Base-by-base conservation (phyloP, 345 rosid species). In the Gossypium thurberi region DNA sequence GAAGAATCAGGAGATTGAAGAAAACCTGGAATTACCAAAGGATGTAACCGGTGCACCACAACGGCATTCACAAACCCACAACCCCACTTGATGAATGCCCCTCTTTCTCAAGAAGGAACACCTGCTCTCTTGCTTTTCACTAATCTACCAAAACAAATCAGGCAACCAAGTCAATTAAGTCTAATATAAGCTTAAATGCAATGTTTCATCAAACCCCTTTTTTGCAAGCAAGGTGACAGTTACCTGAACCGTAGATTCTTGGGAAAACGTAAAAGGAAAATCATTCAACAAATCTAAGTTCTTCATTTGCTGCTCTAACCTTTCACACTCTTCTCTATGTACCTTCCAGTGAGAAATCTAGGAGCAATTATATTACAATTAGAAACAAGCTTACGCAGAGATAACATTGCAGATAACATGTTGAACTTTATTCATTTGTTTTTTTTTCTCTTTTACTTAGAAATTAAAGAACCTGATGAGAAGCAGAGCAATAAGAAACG, bases 281-380 rank as follows among this genome's bases (percentile, higher is more conserved):
- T 90, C 89, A 74, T 87, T 88, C 75, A 92, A 70, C 25, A 26
- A 37, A 80, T 88, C 91, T 3, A 77, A 79, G 48, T 75, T 83
- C 76, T 82, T 82, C 98, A 94, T 94, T 76, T 94, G 97, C 70
- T 86, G 84, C 82, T 85, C 91, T 42, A 94, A 70, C 78, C 98
- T 90, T 62, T 81, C 86, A 78, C 98, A 94, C 81, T 92, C 98
- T 76, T 82, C 86, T 77, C 87, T 90, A 57, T 94, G 97, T 71
- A 81, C 86, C 72, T 77, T 89, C 97, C 98, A 81, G 76, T 92
- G 97, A 23, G 70, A 87, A 76, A 75, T 70, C 97, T 91, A 75
- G 28, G 8, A 26, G 48, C n/a, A 64, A 40, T 52, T 20, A 7
- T 62, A 9, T 2, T 23, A 48, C 5, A 26, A 18, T 48, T 4